These are phyloP conservation scores for Steccherinum ochraceum DNA, from an alignment of 768 basidiomycete species.

Conservation along the genomic window DNA sequence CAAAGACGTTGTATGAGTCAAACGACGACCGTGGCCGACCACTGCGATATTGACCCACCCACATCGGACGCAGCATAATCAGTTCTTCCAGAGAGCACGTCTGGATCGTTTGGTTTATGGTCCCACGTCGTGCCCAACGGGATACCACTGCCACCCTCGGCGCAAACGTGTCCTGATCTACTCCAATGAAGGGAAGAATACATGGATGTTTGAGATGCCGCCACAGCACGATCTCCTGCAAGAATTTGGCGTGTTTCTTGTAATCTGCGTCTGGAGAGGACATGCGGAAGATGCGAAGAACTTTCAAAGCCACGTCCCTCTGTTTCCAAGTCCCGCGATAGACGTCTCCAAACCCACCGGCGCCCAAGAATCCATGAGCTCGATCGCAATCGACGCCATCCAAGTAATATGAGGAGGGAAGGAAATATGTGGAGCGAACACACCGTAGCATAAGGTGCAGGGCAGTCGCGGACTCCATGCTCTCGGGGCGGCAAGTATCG, in stretches of 20 bases:
- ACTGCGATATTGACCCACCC: background rate
- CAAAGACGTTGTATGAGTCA: no score
- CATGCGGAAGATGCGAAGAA: background rate
- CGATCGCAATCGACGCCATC: no score
- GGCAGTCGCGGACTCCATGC: no score
- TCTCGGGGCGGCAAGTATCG: no score
- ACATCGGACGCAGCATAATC: background rate
- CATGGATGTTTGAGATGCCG: background rate
- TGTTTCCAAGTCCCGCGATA: background rate
- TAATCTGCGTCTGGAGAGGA: no score
- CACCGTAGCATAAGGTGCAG: no score
- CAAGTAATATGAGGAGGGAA: no score
- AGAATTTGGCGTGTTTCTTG: background rate
- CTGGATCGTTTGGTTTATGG: background rate
- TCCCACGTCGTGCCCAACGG: background rate
- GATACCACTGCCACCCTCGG: background rate
- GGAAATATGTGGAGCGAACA: no score
- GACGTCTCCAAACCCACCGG: background rate
- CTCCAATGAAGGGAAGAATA: background rate
- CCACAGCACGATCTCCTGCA: background rate
- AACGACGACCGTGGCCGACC: no score
- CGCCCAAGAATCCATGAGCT: no score
- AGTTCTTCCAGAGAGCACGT: background rate
- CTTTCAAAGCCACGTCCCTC: background rate
- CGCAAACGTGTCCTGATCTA: background rate